Base-by-base conservation (phyloP, 805 yeast genomes). In the Metschnikowia cubensis region DNA sequence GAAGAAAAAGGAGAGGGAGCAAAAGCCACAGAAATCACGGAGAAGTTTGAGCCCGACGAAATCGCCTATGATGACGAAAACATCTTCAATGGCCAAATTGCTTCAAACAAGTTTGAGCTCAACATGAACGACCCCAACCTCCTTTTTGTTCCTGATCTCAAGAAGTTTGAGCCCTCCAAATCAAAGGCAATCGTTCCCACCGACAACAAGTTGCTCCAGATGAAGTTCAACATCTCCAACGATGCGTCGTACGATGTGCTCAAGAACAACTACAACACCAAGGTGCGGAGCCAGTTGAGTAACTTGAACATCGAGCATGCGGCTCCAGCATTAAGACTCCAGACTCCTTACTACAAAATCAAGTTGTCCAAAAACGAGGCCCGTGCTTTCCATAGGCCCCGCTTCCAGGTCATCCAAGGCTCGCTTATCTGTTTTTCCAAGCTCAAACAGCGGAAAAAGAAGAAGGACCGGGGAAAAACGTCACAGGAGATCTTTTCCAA, bases 221-320 rank as follows among this genome's bases (percentile, higher is more conserved):
- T 75, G 51, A 84, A 86, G 56, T 89, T 87, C 68, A 87, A 88
- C 64, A 77, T 92, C 36, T 90, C 97, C 6, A 94, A 94, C 67
- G 99, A 94, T 67, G 78, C 80, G 40, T 87, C 85, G 39, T 94
- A 94, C 66, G 96, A 89, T 50, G 69, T 85, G 47, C 73, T 94
- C 57, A 87, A 86, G 61, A 87, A 83, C 50, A 91, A 89, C 60
- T 90, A 91, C 65, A 96, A 90, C 64, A 83, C 95, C 36, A 92
- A 89, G 72, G 88, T 92, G 35, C 83, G 99, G 65, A 83, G 96
- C 2, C 95, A 96, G 6, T 83, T 94, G 60, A 96, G 97, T 41
- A 89, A 92, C 57, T 75, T 94, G 54, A 84, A 81, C 45, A 90
- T 94, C 54, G 98, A 94, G 61, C 99, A 94, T 66, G 81, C 97